Conservation (phyloP, 2,329 filamentous ascomycete genomes). For the Colletotrichum sp. region DNA sequence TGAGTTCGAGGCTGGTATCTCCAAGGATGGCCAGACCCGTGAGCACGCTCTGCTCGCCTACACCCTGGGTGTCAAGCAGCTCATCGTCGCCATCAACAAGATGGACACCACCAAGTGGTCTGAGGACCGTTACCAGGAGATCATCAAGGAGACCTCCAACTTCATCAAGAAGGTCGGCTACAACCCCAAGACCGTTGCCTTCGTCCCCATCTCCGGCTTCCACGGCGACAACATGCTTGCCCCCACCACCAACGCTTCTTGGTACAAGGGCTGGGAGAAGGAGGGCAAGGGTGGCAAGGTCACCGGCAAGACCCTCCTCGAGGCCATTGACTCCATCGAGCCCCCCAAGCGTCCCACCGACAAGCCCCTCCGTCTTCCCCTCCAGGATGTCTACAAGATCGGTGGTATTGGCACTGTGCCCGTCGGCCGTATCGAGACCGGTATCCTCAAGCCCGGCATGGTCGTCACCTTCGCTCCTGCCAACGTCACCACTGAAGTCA, state of each 20-base stretch:
- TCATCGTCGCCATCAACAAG: slow-evolving; percentile 99
- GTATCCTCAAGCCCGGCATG: slow-evolving; percentile 89
- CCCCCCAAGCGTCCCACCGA: slow-evolving; percentile 90
- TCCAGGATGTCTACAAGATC: slow-evolving; percentile 99
- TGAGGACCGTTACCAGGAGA: slow-evolving; percentile 95
- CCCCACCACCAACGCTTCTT: slow-evolving; percentile 89
- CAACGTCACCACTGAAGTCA: slow-evolving; percentile 99
- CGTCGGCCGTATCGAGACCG: slow-evolving; percentile 99
- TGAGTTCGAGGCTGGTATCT: slow-evolving; percentile 99
- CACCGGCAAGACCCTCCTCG: slow-evolving; percentile 96
- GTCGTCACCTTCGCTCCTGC: slow-evolving; percentile 98
- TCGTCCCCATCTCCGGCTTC: slow-evolving; percentile 99
- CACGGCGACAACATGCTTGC: slow-evolving; percentile 99
- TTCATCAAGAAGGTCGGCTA: slow-evolving; percentile 99
- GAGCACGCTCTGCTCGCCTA: slow-evolving; percentile 99
- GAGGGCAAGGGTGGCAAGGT: slow-evolving; percentile 89
- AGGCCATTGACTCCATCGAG: slow-evolving; percentile 98
- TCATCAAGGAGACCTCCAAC: slow-evolving; percentile 99
- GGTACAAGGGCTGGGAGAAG: slow-evolving; percentile 99
- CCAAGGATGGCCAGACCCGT: slow-evolving; percentile 99
- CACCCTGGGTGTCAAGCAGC: slow-evolving; percentile 99
- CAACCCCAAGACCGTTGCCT: slow-evolving; percentile 98
- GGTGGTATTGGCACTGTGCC: slow-evolving; percentile 99
- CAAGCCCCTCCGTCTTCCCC: slow-evolving; percentile 99
- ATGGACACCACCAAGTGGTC: slow-evolving; percentile 99